Evolutionary conservation across 192 early-diverging fungal genomes (phyloP).

Genomic region (Coemansia sp.): DNA sequence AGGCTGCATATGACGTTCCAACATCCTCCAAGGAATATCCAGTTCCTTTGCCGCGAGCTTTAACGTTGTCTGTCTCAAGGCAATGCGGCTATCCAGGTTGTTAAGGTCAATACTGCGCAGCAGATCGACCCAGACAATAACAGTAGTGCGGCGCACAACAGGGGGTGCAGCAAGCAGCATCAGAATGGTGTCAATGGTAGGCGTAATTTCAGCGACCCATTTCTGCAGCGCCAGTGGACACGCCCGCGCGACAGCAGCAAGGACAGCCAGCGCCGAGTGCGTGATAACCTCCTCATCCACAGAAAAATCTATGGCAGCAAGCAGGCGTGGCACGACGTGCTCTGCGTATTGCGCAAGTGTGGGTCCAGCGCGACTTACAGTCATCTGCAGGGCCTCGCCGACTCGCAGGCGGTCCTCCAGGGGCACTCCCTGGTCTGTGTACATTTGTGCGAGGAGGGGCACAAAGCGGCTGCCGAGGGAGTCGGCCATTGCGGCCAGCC

Average conservation of each 20-base stretch:
- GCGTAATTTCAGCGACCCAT: conserved; percentile 63
- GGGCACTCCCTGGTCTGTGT: conserved; percentile 43
- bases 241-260: conserved; percentile 67
- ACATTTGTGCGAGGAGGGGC: conserved; percentile 64
- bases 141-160: conserved; percentile 69
- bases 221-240: conserved; percentile 66
- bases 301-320: conserved; percentile 23
- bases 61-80: too few relatives aligned
- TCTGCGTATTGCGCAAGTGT: conserved; percentile 70
- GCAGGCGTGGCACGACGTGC: conserved; percentile 31
- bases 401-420: conserved; percentile 75
- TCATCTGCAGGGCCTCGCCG: conserved; percentile 87
- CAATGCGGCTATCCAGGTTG: too few relatives aligned
- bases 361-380: conserved; percentile 75
- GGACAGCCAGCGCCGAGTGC: conserved; percentile 66
- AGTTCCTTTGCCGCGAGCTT: too few relatives aligned
- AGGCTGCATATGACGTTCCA: too few relatives aligned
- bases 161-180: conserved; percentile 31
- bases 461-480: conserved; percentile 70
- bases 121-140: conserved; percentile 64
- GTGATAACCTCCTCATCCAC: conserved; percentile 11
- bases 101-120: conserved; percentile 54
- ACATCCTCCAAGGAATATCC: too few relatives aligned
- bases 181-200: conserved; percentile 68
- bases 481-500: conserved; percentile 79